Evolutionary conservation across 768 basidiomycete species (phyloP).

Genomic region (Rhizopogon sp.): DNA sequence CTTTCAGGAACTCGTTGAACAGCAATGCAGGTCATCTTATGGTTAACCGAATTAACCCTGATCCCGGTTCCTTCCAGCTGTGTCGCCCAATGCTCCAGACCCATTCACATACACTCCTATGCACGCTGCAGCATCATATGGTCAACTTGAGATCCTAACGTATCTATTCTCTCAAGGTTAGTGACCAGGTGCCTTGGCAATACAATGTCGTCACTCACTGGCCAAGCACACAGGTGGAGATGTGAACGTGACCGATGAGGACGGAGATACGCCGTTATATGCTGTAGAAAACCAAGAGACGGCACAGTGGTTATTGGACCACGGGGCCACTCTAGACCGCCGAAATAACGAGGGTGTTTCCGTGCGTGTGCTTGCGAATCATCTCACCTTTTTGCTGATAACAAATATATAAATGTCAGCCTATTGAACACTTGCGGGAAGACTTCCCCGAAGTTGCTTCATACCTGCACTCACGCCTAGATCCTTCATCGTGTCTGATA

Average conservation of each 20-base stretch:
- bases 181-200: slow-evolving; percentile 5
- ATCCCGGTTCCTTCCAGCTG: slow-evolving; percentile 33
- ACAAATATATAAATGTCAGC: slow-evolving; percentile 33
- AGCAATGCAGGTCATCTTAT: slow-evolving; percentile 35
- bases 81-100: slow-evolving; percentile 72
- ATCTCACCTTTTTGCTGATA: slow-evolving; percentile 9
- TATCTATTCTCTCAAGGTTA: slow-evolving; percentile 74
- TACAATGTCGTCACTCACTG: background rate
- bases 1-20: slow-evolving; percentile 54
- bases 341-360: slow-evolving; percentile 71
- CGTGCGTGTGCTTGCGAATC: slow-evolving; percentile 39
- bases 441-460: slow-evolving; percentile 67
- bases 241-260: slow-evolving; percentile 79
- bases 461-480: slow-evolving; percentile 44
- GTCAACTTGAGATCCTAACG: slow-evolving; percentile 66
- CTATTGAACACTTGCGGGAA: slow-evolving; percentile 62
- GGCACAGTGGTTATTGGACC: slow-evolving; percentile 71
- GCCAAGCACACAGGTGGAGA: slow-evolving; percentile 58
- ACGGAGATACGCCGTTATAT: slow-evolving; percentile 91
- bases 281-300: slow-evolving; percentile 80
- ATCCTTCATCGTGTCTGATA: slow-evolving; percentile 11
- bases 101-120: slow-evolving; percentile 78
- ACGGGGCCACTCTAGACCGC: slow-evolving; percentile 62
- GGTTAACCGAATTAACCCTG: slow-evolving; percentile 26
- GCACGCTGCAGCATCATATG: slow-evolving; percentile 95